These are phyloP conservation scores for Microstegium vimineum DNA, from an alignment of 176 grass and related monocot genomes.

Conservation along the genomic window DNA sequence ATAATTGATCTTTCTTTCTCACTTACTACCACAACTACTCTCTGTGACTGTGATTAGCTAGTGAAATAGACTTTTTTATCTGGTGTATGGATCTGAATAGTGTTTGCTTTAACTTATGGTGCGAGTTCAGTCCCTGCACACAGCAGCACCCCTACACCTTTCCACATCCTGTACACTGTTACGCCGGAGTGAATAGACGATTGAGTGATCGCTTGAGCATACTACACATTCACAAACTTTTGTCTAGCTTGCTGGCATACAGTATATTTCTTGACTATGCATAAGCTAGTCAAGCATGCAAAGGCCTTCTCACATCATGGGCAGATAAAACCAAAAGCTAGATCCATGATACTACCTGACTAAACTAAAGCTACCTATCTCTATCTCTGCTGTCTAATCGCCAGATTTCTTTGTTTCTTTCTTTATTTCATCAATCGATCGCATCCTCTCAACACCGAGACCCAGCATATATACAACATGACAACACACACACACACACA, in stretches of 20 bases:
- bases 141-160: no score
- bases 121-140: no score
- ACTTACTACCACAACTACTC: not conserved
- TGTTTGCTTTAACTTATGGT: no score
- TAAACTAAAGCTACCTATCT: constrained; percentile 29
- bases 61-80: no score
- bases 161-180: not conserved
- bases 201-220: constrained; percentile 2
- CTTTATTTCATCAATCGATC: not conserved
- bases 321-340: constrained; percentile 53
- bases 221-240: not conserved
- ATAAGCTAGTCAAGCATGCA: constrained; percentile 18
- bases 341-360: constrained; percentile 41
- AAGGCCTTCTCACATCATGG: constrained; percentile 32
- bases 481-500: no score
- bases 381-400: constrained; percentile 36
- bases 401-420: constrained; percentile 3
- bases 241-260: not conserved
- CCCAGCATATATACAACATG: no score
- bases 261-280: constrained; percentile 25
- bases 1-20: no score
- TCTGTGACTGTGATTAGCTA: not conserved
- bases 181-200: constrained; percentile 2
- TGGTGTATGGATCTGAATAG: no score
- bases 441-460: not conserved